Base-by-base conservation (phyloP, 306 rosid genomes). In the Trifolium pratense region DNA sequence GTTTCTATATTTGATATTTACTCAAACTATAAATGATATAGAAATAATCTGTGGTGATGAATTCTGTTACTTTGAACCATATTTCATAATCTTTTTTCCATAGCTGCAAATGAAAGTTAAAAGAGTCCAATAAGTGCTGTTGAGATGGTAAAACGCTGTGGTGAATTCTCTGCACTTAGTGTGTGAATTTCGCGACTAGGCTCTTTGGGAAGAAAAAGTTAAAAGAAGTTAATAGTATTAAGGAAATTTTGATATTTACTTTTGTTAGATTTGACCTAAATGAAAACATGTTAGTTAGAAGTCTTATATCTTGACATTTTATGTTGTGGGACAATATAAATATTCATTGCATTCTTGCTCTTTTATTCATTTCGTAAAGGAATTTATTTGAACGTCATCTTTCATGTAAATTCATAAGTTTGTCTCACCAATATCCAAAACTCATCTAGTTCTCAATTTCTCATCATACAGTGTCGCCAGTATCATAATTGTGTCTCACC, bases 281-380 rank as follows among this genome's bases (percentile, higher is more conserved):
- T 58, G 18, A 16, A 26, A 23, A 16, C 65, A 26, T 58, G 31
- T 26, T 23, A n/a, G 55, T 48, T 7, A n/a, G 55, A 48, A 42
- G 13, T 5, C 15, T 43, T 11, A 3, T 23, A 31, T 32, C 58
- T 68, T 57, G 43, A 7, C 56, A 46, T 59, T 29, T 48, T 74
- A 68, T 42, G 11, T 15, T 39, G 67, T 26, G 20, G 66, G 43
- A 32, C 42, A 4, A 60, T 51, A 26, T 29, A 20, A 18, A 45
- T 74, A 21, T 39, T 51, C 75, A 67, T 79, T 67, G 40, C 23
- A 11, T 74, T 68, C 51, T 74, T 23, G 32, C 20, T 42, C 21
- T 57, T 70, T 67, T 59, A 43, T 56, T 73, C 14, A 45, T 64
- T 31, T 18, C 6, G 7, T 29, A 6, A 40, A 45, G 16, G 17